Conservation (phyloP, 345 rosid species). For the Eucalyptus guilfoylei region DNA sequence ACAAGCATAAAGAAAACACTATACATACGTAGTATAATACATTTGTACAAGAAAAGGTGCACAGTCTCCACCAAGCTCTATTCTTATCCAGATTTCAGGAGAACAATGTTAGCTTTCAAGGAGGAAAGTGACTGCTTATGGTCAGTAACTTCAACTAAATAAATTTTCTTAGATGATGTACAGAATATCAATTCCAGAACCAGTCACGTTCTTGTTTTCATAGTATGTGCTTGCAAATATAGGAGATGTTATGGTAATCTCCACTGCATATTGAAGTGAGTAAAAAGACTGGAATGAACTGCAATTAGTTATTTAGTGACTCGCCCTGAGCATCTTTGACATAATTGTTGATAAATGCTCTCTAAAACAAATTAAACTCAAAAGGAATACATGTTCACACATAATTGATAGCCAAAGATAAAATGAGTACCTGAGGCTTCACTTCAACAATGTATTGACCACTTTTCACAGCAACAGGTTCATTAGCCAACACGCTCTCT, state of each 20-base stretch:
- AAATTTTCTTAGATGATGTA: neutral
- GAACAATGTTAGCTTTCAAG: neutral
- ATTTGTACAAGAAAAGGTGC: neutral
- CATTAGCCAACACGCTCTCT: conserved; percentile 67
- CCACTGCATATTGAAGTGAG: neutral
- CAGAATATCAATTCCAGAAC: neutral
- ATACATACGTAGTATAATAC: neutral
- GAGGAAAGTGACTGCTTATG: neutral
- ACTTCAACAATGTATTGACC: conserved; percentile 75
- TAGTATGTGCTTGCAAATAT: neutral
- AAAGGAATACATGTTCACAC: neutral
- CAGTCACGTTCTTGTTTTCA: neutral
- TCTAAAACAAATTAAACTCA: neutral
- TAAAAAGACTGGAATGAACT: neutral
- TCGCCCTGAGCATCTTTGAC: neutral
- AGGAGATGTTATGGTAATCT: neutral
- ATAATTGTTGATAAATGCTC: neutral
- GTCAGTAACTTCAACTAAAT: neutral
- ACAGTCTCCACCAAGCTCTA: neutral
- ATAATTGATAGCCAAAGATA: neutral
- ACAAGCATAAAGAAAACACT: neutral
- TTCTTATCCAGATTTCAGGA: neutral
- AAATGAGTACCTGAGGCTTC: conserved; percentile 48
- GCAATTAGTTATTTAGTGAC: neutral
- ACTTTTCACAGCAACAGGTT: conserved; percentile 60